Conservation (phyloP, 148 eudicot genomes). For the Gaultheria prostrata region DNA sequence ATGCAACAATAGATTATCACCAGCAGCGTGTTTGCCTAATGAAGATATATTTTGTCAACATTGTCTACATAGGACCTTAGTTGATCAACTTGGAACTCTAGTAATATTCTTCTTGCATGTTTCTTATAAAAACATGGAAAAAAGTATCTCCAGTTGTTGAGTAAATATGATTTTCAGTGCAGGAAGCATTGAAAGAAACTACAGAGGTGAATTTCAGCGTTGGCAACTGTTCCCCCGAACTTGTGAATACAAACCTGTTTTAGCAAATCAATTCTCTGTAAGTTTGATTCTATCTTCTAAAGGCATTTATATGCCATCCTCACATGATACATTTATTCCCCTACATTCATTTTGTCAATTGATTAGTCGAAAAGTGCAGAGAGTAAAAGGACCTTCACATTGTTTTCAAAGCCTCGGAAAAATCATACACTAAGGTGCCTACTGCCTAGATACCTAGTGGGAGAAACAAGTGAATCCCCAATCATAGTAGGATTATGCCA, state of each 20-base stretch:
- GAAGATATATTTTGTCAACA: background rate
- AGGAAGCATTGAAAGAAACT: conserved; percentile 98
- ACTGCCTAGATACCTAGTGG: background rate
- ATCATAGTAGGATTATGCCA: background rate
- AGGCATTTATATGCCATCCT: background rate
- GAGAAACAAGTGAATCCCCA: background rate
- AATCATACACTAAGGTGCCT: background rate
- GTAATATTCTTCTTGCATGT: background rate
- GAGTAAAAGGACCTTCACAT: background rate
- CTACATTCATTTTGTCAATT: background rate
- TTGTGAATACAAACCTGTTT: conserved; percentile 86
- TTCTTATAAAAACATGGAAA: background rate
- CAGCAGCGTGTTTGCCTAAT: background rate
- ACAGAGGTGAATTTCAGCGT: conserved; percentile 88
- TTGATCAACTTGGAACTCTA: background rate
- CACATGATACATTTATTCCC: background rate
- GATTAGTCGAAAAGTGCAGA: background rate
- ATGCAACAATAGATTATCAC: background rate
- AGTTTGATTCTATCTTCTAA: conserved; percentile 32
- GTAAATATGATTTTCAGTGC: conserved; percentile 45
- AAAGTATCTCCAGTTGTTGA: background rate
- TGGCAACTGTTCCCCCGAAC: conserved; percentile 82
- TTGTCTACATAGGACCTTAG: background rate
- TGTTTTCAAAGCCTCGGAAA: background rate
- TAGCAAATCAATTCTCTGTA: conserved; percentile 97